A percentile compares a stretch with the other conserved stretches of the same genome.
Evolutionary conservation across 2,329 filamentous ascomycete genomes (phyloP).

Genomic region (Pyrenophora teres): DNA sequence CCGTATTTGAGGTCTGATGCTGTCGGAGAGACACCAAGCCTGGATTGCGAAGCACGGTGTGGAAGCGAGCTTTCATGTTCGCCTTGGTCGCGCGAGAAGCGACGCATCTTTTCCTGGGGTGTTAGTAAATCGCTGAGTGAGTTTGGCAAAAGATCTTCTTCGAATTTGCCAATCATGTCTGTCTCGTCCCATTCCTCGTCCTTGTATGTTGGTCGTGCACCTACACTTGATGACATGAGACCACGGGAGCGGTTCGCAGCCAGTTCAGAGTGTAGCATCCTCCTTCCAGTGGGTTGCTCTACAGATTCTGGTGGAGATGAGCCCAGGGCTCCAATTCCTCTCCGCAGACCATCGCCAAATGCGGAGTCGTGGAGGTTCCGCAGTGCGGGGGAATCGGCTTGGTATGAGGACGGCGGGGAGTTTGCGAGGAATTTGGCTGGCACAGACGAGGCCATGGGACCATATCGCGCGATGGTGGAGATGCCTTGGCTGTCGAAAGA

Average conservation of each 20-base stretch:
- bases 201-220: conserved; percentile 51
- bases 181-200: conserved; percentile 59
- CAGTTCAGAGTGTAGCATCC: conserved; percentile 65
- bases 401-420: conserved; percentile 71
- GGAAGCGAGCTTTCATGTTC: conserved; percentile 50
- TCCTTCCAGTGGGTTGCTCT: conserved; percentile 67
- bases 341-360: conserved; percentile 72
- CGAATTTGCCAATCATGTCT: conserved; percentile 70
- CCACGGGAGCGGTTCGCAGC: conserved; percentile 61
- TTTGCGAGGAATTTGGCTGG: conserved; percentile 91
- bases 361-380: conserved; percentile 68
- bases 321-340: conserved; percentile 36
- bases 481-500: conserved; percentile 97
- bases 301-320: conserved; percentile 65
- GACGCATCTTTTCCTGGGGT: conserved; percentile 64
- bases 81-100: conserved; percentile 62
- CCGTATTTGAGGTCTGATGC: conserved; percentile 52
- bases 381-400: conserved; percentile 64
- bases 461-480: conserved; percentile 86
- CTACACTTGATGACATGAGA: conserved; percentile 65
- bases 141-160: conserved; percentile 85
- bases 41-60: conserved; percentile 51
- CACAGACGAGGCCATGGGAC: conserved; percentile 88
- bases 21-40: conserved; percentile 55
- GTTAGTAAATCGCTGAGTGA: conserved; percentile 67